These are phyloP conservation scores for Pyrenula aspistea DNA, from an alignment of 495 filamentous ascomycete species.

Conservation along the genomic window DNA sequence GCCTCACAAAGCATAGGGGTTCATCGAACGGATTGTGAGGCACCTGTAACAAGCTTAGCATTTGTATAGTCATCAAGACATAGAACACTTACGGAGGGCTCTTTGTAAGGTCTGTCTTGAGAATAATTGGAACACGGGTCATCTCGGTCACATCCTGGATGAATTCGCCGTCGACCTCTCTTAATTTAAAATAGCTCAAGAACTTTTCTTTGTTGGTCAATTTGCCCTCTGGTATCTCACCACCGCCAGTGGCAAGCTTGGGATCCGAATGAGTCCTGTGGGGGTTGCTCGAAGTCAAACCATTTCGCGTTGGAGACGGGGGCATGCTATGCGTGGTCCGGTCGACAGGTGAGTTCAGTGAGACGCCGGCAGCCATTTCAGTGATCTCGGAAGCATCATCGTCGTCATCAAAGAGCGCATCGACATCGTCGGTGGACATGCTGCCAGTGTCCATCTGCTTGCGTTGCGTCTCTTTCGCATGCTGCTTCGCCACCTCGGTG, in stretches of 20 bases:
- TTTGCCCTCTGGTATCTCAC: conserved; percentile 60
- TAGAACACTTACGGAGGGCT: conserved; percentile 80
- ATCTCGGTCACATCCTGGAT: conserved; percentile 98
- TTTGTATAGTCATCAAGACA: background rate
- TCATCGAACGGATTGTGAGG: conserved; percentile 92
- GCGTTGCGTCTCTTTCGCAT: conserved; percentile 68
- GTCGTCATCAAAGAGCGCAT: conserved; percentile 89
- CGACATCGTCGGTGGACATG: conserved; percentile 78
- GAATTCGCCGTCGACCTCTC: conserved; percentile 89
- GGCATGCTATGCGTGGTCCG: conserved; percentile 94
- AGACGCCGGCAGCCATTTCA: conserved; percentile 75
- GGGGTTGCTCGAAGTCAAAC: conserved; percentile 55
- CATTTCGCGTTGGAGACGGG: conserved; percentile 74
- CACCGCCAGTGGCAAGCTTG: conserved; percentile 65
- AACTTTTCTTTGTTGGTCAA: conserved; percentile 94
- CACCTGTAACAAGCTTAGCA: conserved; percentile 52
- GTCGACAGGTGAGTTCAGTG: conserved; percentile 53
- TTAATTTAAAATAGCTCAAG: conserved; percentile 72
- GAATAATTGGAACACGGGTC: conserved; percentile 87
- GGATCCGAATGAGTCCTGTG: conserved; percentile 88
- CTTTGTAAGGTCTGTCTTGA: conserved; percentile 97
- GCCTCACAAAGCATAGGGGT: conserved; percentile 79
- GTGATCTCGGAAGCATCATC: conserved; percentile 82
- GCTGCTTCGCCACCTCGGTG: conserved; percentile 67
- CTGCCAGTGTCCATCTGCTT: conserved; percentile 89